A percentile compares a stretch with the other conserved stretches of the same genome.
Conservation (phyloP, 2,329 filamentous ascomycete species). For the Pseudonectria foliicola region DNA sequence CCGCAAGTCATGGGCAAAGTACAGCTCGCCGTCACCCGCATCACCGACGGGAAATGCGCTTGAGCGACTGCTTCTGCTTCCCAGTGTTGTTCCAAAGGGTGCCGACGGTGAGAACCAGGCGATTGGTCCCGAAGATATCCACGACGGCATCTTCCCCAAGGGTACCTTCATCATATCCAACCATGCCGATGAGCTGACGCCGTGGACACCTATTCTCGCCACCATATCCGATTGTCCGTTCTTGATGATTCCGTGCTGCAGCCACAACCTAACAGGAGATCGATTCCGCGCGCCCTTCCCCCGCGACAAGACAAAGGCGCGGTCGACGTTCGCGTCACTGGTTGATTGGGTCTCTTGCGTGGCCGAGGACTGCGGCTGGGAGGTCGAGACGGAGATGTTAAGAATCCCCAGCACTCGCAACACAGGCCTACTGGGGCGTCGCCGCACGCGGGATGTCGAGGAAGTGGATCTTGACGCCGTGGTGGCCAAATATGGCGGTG, state of each 20-base stretch:
- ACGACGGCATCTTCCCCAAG: conserved; percentile 59
- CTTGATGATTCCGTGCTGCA: conserved; percentile 92
- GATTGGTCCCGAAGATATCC: conserved; percentile 22
- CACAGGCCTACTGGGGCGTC: conserved; percentile 67
- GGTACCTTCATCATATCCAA: conserved; percentile 94
- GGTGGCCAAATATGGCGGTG: conserved; percentile 46
- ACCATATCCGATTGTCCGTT: conserved; percentile 71
- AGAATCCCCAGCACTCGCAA: conserved; percentile 91
- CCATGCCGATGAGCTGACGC: conserved; percentile 91
- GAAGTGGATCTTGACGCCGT: conserved; percentile 37
- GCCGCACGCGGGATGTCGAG: conserved; percentile 19
- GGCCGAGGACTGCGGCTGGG: conserved; percentile 65
- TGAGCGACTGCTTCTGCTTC: conserved; percentile 42
- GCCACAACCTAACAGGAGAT: conserved; percentile 73
- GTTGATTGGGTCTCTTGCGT: conserved; percentile 70
- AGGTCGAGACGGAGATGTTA: conserved; percentile 75
- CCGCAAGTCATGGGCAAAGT: conserved; percentile 78
- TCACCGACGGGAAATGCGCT: conserved; percentile 30
- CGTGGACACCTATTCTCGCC: conserved; percentile 89
- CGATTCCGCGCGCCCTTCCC: conserved; percentile 61
- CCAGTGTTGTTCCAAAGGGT: conserved; percentile 30
- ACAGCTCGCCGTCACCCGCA: conserved; percentile 34
- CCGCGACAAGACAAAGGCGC: conserved; percentile 39
- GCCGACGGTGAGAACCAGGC: conserved; percentile 9
- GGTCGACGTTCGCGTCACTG: conserved; percentile 75